Base-by-base conservation (phyloP, 116 monocot genomes). In the Papilionanthe hybrid region DNA sequence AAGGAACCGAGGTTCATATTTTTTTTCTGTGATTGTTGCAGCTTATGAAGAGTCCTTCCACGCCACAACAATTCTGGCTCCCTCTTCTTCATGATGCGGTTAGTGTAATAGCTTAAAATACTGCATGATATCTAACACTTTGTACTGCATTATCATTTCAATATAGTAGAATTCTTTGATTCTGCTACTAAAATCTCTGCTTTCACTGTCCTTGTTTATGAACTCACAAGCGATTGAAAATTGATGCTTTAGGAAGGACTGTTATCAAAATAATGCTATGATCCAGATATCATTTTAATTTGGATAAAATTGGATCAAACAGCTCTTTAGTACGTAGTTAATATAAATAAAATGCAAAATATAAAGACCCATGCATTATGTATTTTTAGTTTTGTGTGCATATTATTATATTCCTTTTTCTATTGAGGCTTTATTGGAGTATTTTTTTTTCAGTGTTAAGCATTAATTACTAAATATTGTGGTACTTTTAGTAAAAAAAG, bases 51-150 rank as follows among this genome's bases (percentile, higher is more conserved):
- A 94, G 84, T 79, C 90, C 94, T 80, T 86, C 86, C 3, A 98
- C 93, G 79, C 98, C 94, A 48, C 88, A 87, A 42, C 88, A 87
- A 28, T 94, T 94, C 72, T 98, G 94, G 93, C 85, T 98, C 53
- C 88, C 93, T 56, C 93, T 98, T 85, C 75, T 98, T 73, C 90
- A 91, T 87, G 94, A 94, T 84, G 92, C 90, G 19, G 98, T 98
- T 80, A 86, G 93, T 82, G 32, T 1, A 32, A 32, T 32, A 32
- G 32, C 32, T 32, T 32, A 32, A 32, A 32, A 32, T 32, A 13
- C 27, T 77, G 19, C 75, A 75, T n/a, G 19, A 12, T 45, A 45
- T 5, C 45, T 45, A 60, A 60, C 12, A 60, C 25, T 60, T 7
- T 8, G 7, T 60, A 5, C 9, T 60, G 9, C 23, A 53, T 1